Base-by-base conservation (phyloP, 768 basidiomycete species). In the Suillus ampliporus region DNA sequence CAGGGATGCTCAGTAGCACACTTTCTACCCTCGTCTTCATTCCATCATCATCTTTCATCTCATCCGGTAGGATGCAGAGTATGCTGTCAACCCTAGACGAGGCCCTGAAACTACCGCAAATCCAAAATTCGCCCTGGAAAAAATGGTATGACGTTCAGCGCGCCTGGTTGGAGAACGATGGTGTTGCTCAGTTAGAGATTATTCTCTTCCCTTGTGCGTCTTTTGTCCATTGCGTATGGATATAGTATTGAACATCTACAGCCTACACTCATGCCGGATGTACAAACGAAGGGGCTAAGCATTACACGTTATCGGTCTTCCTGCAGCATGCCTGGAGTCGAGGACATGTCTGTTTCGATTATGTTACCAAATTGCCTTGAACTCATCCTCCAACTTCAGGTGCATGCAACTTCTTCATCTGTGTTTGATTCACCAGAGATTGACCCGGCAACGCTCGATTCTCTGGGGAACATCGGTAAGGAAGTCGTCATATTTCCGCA, bases 311-410 rank as follows among this genome's bases (percentile, higher is more conserved):
- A 38, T 47, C 57, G 15, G 59, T 69, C 40, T 52, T 61, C 31
- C 19, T 69, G 6, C 56, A 67, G 23, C 67, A 68, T 31, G 64
- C 62, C 31, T 71, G 61, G 64, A 69, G 58, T 64, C 61, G 65
- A 21, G 70, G 70, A 31, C 50, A 50, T 26, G 62, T 69, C 14
- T 43, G 44, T 57, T 11, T 2, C 5, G 31, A 31, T 13, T 17
- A 2, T 28, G n/a, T 35, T 19, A 48, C 19, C 2, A 19, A 28
- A 50, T 17, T 34, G 23, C 37, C 47, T 26, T 26, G 23, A 59
- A 26, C 17, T 21, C 13, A 26, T 61, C 23, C 50, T 44, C 41
- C 38, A 44, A 26, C 28, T 52, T 1, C 53, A 67, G 60, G 65
- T 70, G 11, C 65, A 67, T 37, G 57, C 63, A 14, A 61, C 40